These are phyloP conservation scores for Lichtheimia ornata DNA, from an alignment of 371 early-diverging fungal species.

Conservation along the genomic window DNA sequence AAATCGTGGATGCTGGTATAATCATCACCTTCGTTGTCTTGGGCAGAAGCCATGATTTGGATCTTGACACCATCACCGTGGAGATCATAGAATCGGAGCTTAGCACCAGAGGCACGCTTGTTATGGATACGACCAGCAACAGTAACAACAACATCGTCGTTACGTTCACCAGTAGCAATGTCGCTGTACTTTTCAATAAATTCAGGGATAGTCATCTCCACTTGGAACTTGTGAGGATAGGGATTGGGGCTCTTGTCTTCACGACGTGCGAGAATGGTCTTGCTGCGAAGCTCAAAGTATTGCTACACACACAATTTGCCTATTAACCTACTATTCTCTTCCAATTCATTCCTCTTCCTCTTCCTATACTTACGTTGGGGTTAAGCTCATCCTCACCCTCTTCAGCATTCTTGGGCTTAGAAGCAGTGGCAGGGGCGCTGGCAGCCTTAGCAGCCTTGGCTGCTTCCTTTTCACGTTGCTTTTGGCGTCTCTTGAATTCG, in stretches of 20 bases:
- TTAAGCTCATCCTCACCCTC: slow-evolving; percentile 83
- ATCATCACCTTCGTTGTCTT: slow-evolving; percentile 75
- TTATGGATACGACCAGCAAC: slow-evolving; percentile 91
- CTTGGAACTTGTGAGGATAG: slow-evolving; percentile 98
- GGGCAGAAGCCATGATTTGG: slow-evolving; percentile 91
- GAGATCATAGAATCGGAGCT: slow-evolving; percentile 95
- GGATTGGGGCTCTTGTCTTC: slow-evolving; percentile 79
- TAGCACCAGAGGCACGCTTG: slow-evolving; percentile 86
- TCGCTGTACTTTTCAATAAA: slow-evolving; percentile 84
- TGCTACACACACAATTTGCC: slow-evolving; percentile 49
- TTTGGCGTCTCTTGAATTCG: slow-evolving; percentile 92
- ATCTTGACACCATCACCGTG: slow-evolving; percentile 94
- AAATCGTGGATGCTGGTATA: slow-evolving; percentile 81
- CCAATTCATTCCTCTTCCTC: slow-evolving; percentile 2
- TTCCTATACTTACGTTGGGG: slow-evolving; percentile 72
- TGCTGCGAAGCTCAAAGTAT: slow-evolving; percentile 97
- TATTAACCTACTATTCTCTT: not conserved
- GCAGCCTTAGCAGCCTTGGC: slow-evolving; percentile 74
- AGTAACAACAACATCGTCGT: slow-evolving; percentile 68
- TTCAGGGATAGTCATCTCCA: slow-evolving; percentile 78
- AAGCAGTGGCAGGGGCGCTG: slow-evolving; percentile 59
- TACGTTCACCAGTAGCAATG: slow-evolving; percentile 74
- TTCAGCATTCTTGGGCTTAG: slow-evolving; percentile 62
- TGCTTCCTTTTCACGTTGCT: slow-evolving; percentile 87
- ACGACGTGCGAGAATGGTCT: slow-evolving; percentile 81